These are phyloP conservation scores for Hanseniaspora hatyaiensis DNA, from an alignment of 805 yeast genomes.

Conservation along the genomic window DNA sequence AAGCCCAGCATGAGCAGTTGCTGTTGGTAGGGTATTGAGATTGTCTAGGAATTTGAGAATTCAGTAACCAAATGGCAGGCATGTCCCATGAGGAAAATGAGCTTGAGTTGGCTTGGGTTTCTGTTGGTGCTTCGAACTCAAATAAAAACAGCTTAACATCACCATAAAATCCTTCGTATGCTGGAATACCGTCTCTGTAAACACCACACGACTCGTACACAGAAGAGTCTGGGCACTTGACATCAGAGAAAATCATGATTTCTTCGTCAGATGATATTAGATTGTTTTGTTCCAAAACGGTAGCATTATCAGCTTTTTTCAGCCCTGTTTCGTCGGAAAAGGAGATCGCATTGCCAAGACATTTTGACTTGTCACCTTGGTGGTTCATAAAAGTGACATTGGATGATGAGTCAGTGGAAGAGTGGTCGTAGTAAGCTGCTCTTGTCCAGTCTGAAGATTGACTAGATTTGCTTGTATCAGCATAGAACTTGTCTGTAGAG, in stretches of 20 bases:
- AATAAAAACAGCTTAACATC: slow-evolving; percentile 59
- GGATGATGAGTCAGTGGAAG: slow-evolving; percentile 37
- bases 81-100: slow-evolving; percentile 37
- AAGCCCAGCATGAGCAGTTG: slow-evolving; percentile 64
- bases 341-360: slow-evolving; percentile 58
- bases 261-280: slow-evolving; percentile 48
- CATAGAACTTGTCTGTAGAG: slow-evolving; percentile 32
- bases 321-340: slow-evolving; percentile 50
- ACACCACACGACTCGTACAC: slow-evolving; percentile 58
- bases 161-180: slow-evolving; percentile 61
- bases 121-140: slow-evolving; percentile 57
- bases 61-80: slow-evolving; percentile 71
- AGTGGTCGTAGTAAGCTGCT: slow-evolving; percentile 45
- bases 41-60: slow-evolving; percentile 63
- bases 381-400: slow-evolving; percentile 59
- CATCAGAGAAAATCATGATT: slow-evolving; percentile 46
- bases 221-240: slow-evolving; percentile 48
- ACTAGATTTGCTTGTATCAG: slow-evolving; percentile 20
- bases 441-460: slow-evolving; percentile 38
- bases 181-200: slow-evolving; percentile 62
- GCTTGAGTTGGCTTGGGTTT: slow-evolving; percentile 31
- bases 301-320: slow-evolving; percentile 35
- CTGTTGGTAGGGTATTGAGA: slow-evolving; percentile 49
- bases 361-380: slow-evolving; percentile 48
- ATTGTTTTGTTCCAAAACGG: slow-evolving; percentile 39